phyloP scores from a whole-genome alignment of 1,284 basidiomycete species.

The Sphaerobolus stellatus region DNA sequence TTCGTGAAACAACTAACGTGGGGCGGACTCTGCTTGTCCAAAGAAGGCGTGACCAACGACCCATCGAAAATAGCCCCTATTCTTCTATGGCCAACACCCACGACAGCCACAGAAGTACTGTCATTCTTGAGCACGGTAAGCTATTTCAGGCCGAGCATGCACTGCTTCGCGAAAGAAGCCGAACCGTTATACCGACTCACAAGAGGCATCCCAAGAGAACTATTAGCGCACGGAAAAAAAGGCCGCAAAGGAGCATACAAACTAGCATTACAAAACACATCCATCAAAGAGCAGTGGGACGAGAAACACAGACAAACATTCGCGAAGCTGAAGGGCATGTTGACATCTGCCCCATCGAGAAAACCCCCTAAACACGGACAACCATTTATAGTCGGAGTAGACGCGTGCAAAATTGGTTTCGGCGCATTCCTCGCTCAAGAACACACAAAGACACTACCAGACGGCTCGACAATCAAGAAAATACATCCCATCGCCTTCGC shows the following conservation, averaged over 20 bases:
- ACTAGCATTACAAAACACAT: background rate
- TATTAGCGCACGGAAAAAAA: background rate
- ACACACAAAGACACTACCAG: too few species aligned
- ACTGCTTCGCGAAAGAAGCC: background rate
- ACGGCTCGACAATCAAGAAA: background rate
- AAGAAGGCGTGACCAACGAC: background rate
- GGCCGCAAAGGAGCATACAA: background rate
- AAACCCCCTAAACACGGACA: background rate
- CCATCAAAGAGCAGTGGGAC: background rate
- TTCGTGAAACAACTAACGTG: background rate
- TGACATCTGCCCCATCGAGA: background rate
- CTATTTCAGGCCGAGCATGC: background rate
- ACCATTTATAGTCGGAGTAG: background rate
- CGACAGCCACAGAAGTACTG: background rate
- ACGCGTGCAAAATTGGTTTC: background rate
- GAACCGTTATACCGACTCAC: background rate
- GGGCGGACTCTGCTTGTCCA: background rate
- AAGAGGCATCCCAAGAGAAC: too few species aligned
- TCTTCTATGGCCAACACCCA: background rate
- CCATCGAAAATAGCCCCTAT: background rate
- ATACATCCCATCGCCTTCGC: background rate
- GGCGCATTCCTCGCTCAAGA: background rate
- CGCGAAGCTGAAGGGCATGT: background rate
- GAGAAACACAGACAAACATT: background rate
- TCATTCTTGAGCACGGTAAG: background rate